phyloP scores from a whole-genome alignment of 495 filamentous ascomycete genomes.

The Achaetomiella virescens region DNA sequence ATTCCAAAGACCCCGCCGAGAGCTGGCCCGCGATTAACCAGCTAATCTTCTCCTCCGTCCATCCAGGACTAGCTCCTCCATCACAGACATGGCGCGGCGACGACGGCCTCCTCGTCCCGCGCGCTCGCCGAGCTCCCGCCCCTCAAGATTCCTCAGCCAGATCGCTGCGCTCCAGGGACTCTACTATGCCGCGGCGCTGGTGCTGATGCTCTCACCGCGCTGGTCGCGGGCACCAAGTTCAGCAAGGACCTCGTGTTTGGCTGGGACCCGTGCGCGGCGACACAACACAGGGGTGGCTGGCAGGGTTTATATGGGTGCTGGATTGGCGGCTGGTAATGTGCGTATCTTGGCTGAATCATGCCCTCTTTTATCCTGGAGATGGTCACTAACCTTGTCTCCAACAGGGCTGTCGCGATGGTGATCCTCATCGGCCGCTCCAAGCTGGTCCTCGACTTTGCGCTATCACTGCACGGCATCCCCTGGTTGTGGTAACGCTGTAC shows the following conservation, averaged over 20 bases:
- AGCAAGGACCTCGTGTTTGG: constrained; percentile 64
- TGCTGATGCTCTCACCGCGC: constrained; percentile 76
- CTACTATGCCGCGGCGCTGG: constrained; percentile 70
- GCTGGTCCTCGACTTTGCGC: constrained; percentile 85
- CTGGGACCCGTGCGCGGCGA: constrained; percentile 82
- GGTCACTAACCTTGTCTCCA: constrained; percentile 5
- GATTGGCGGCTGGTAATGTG: constrained; percentile 69
- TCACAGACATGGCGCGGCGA: constrained; percentile 57
- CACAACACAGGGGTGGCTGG: constrained; percentile 85
- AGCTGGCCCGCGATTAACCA: no score
- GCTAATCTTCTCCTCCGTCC: not conserved
- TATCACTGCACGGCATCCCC: constrained; percentile 79
- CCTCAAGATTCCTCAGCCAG: constrained; percentile 75
- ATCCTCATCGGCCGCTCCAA: constrained; percentile 80
- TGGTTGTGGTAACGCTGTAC: constrained; percentile 71
- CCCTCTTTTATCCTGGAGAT: not conserved
- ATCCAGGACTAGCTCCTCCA: not conserved
- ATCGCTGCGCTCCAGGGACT: constrained; percentile 78
- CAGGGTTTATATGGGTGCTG: constrained; percentile 81
- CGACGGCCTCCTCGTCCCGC: constrained; percentile 70
- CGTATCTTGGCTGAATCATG: constrained; percentile 28
- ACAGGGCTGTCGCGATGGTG: constrained; percentile 69
- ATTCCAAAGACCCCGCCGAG: no score
- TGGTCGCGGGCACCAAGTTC: constrained; percentile 73
- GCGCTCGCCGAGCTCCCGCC: constrained; percentile 76